These are phyloP conservation scores for Syzygium aromaticum DNA, from an alignment of 345 rosid genomes.

Conservation along the genomic window DNA sequence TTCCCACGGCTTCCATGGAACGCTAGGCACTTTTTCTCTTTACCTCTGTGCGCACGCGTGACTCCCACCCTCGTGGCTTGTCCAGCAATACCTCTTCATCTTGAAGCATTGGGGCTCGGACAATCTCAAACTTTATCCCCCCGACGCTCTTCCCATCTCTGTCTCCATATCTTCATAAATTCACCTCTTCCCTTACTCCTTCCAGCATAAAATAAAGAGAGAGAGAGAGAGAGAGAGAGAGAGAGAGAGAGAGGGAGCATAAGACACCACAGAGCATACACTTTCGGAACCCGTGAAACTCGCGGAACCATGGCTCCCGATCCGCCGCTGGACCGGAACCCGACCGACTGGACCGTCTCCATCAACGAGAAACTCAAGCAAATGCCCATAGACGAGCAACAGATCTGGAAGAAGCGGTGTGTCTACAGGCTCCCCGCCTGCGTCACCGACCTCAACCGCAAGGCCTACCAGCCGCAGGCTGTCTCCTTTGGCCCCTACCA, in stretches of 20 bases:
- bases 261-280: neutral
- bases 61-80: neutral
- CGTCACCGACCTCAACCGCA: constrained; percentile 19
- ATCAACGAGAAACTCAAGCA: neutral
- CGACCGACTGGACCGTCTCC: neutral
- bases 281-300: neutral
- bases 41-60: neutral
- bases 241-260: neutral
- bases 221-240: neutral
- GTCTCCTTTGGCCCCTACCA: neutral
- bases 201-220: neutral
- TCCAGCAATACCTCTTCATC: neutral
- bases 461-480: constrained; percentile 20
- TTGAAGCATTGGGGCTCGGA: neutral
- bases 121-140: neutral
- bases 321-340: neutral
- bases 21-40: neutral
- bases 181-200: neutral
- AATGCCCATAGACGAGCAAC: neutral
- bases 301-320: neutral
- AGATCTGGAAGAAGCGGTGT: constrained; percentile 23
- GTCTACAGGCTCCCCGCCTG: constrained; percentile 27
- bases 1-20: neutral
- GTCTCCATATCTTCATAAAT: neutral
- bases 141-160: neutral